Conservation (phyloP, 768 basidiomycete genomes). For the Nevesoporus exiguus region DNA sequence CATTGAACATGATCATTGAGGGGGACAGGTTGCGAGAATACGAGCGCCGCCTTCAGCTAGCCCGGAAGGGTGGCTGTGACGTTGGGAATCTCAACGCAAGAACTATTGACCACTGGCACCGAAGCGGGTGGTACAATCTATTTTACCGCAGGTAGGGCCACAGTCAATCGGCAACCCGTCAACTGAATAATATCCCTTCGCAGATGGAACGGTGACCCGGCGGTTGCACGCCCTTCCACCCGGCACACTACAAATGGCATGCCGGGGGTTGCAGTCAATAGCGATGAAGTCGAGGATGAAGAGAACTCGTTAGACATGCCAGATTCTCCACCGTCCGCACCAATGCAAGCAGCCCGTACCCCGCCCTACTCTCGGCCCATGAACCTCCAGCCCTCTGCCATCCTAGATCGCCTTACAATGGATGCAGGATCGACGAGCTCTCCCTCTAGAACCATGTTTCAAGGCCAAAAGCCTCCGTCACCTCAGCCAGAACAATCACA, state of each 20-base stretch:
- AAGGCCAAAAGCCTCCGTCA: slow-evolving; percentile 9
- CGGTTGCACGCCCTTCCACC: slow-evolving; percentile 47
- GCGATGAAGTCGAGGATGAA: slow-evolving; percentile 53
- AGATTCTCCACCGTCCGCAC: slow-evolving; percentile 27
- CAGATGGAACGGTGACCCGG: slow-evolving; percentile 69
- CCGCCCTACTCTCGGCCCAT: slow-evolving; percentile 22
- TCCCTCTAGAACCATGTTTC: slow-evolving; percentile 11
- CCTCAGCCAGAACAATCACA: slow-evolving; percentile 39
- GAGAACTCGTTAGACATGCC: slow-evolving; percentile 44
- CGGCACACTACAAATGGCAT: slow-evolving; percentile 34
- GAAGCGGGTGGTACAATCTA: slow-evolving; percentile 70
- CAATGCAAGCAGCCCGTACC: slow-evolving; percentile 26
- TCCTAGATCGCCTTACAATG: slow-evolving; percentile 14
- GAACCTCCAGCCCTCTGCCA: slow-evolving; percentile 10
- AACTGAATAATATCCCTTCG: slow-evolving; percentile 5
- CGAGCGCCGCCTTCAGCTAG: slow-evolving; percentile 64
- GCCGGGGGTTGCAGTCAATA: slow-evolving; percentile 33
- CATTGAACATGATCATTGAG: slow-evolving; percentile 46
- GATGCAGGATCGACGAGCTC: slow-evolving; percentile 23
- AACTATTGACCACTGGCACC: slow-evolving; percentile 78
- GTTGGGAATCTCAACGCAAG: slow-evolving; percentile 72
- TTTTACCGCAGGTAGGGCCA: slow-evolving; percentile 61
- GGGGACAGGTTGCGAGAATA: slow-evolving; percentile 67
- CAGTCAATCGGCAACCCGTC: not conserved
- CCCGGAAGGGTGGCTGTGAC: slow-evolving; percentile 63